Base-by-base conservation (phyloP, 2,329 filamentous ascomycete genomes). In the Hypomyces perniciosus region DNA sequence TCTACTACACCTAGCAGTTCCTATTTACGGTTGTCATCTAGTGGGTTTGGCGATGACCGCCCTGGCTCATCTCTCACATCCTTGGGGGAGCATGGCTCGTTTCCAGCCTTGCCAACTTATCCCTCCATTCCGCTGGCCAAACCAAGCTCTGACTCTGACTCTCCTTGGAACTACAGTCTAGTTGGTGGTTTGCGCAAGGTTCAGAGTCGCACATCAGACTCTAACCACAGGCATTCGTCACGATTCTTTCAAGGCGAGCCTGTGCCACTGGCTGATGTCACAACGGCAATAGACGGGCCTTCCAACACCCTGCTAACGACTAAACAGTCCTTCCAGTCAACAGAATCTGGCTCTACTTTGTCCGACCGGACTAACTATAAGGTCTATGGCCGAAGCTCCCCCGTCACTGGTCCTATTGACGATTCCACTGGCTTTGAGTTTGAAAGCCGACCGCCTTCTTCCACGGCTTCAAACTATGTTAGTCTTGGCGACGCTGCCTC, bases 121-220 rank as follows among this genome's bases (percentile, higher is more conserved):
- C 47, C 55, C n/a, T 44, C 53, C 46, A 48, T 44, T 20, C 20
- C 31, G 44, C 50, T 56, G 46, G 53, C 46, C 46, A 43, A 56
- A 33, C 51, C 57, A 8, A 58, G 53, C 31, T 54, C 57, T 9
- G 49, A 50, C 40, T 54, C 58, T n/a, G 56, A 61, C 26, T 68
- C 76, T 12, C 72, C 77, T 48, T 79, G 75, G 72, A 79, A 75
- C 61, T 76, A 78, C 59, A 75, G 74, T 56, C 70, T 81, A 62
- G 68, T 75, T 43, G 77, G 79, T 57, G 78, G 78, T 48, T 61
- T 81, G 52, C 78, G 78, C 50, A 78, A 78, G 61, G 76, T 81
- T 33, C 61, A 56, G 27, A 60, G 59, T 38, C 61, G 47, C 30
- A 39, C 50, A 6, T 48, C 52, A 8, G 44, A 39, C 10, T 29